Evolutionary conservation across 1,284 basidiomycete species (phyloP).

Genomic region (Stereum hirsutum): DNA sequence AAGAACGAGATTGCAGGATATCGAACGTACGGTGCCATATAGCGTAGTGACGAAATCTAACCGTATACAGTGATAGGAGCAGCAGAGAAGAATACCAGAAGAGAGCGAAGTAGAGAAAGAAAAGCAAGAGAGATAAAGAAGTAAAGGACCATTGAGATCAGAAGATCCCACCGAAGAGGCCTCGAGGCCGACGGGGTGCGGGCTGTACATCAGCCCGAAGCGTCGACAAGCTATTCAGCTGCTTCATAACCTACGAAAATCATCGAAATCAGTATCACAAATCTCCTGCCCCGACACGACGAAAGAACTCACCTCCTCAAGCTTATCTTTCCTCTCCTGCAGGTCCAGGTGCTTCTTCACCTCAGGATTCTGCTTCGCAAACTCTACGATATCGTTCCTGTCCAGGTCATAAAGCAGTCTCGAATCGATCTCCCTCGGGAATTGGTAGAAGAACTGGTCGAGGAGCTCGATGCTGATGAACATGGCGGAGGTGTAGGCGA

Average conservation of each 20-base stretch:
- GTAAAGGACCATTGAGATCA: constrained; percentile 15
- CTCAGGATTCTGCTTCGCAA: constrained; percentile 90
- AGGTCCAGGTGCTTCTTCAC: constrained; percentile 88
- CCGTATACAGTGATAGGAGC: too few relatives aligned
- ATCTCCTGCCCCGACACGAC: background rate
- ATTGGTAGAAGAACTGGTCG: constrained; percentile 99
- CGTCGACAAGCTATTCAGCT: constrained; percentile 78
- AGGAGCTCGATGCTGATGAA: constrained; percentile 98
- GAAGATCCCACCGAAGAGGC: constrained; percentile 68
- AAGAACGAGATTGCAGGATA: too few relatives aligned
- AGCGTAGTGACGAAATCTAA: too few relatives aligned
- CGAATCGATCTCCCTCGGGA: constrained; percentile 97
- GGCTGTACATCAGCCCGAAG: constrained; percentile 72
- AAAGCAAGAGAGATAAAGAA: background rate
- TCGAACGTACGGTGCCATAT: too few relatives aligned
- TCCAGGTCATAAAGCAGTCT: constrained; percentile 88
- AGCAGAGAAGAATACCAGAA: too few relatives aligned
- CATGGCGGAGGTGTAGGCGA: constrained; percentile 94
- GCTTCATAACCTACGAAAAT: constrained; percentile 73
- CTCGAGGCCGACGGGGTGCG: constrained; percentile 56
- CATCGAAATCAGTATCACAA: background rate
- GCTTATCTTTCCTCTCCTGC: constrained; percentile 94
- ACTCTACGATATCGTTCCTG: constrained; percentile 76
- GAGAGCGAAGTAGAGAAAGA: background rate
- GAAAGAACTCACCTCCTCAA: constrained; percentile 76